Conservation (phyloP, 2,329 filamentous ascomycete species). For the Clarireedia homoeocarpa region DNA sequence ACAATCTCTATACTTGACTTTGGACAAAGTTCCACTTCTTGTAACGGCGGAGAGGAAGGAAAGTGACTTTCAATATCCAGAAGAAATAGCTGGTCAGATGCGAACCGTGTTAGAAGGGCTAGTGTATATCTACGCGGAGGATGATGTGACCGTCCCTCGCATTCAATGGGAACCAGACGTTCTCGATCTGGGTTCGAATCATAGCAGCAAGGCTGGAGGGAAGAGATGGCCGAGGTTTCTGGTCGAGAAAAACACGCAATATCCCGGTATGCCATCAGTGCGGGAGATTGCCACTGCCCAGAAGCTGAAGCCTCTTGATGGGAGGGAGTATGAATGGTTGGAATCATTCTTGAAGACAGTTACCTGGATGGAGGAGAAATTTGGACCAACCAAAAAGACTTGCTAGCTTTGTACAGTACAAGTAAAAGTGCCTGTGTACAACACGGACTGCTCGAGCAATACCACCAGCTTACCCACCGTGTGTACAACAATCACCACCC, state of each 20-base stretch:
- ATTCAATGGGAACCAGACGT: background rate
- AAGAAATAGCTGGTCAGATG: background rate
- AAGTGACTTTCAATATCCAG: background rate
- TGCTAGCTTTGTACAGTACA: background rate
- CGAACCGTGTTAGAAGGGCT: background rate
- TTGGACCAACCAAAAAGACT: background rate
- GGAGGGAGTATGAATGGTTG: slow-evolving; percentile 15
- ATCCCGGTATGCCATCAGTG: too few relatives aligned
- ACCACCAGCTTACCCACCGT: too few relatives aligned
- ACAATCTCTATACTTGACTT: background rate
- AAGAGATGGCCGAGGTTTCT: background rate
- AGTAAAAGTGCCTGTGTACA: background rate
- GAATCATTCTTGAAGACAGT: slow-evolving; percentile 13
- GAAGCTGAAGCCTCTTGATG: slow-evolving; percentile 6
- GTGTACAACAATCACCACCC: too few relatives aligned
- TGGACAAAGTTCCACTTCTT: too few relatives aligned
- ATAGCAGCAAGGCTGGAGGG: too few relatives aligned
- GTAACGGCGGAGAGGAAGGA: too few relatives aligned
- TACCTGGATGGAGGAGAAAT: slow-evolving; percentile 15
- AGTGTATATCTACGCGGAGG: slow-evolving; percentile 1
- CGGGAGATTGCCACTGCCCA: background rate
- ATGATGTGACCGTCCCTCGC: background rate
- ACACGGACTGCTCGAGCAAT: too few relatives aligned
- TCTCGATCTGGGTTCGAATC: too few relatives aligned
- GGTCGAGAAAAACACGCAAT: background rate